Evolutionary conservation across 2,329 filamentous ascomycete genomes (phyloP), one percentile per base, ranked within the genome.

Genomic region (Colletotrichum sublineola): DNA sequence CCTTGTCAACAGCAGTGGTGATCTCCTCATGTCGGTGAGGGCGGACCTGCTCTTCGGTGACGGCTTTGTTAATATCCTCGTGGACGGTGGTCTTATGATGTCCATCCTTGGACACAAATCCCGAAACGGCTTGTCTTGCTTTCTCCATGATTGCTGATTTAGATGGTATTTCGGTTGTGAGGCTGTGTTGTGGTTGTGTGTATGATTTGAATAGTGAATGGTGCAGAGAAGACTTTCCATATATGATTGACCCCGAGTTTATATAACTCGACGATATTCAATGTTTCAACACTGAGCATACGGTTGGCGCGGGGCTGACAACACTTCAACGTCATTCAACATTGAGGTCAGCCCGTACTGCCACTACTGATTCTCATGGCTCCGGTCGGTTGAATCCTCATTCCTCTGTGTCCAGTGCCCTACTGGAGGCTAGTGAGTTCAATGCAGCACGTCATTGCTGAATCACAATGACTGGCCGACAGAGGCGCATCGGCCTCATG

Each of bases 21-120:
- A 89, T 76, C n/a, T 91, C 81, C 77, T 93, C 90, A 67, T 92
- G 90, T 52, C 86, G 80, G n/a, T 88, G 86, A 55, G 87, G 88
- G 71, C 84, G 87, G 56, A 93, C 80, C 1, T 85, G 84, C 81
- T 93, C 91, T 24, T 92, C 85, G 6, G 86, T 85, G 3, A 93
- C 86, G 15, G 88, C 87, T 0, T 88, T 87, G 52, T 88, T 86
- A 53, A 92, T 86, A 11, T 86, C 86, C 81, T 93, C 90, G 73
- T 93, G 88, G 5, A 94, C 90, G 18, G 88, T 91, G n/a, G 92
- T 94, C 77, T 92, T 89, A 76, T 93, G 87, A 74, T 93, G 88
- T 69, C 91, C 91, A 68, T 89, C 84, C 76, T 87, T 86, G 78
- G 81, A 84, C 76, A 92, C 86, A 83, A 93, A 91, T 78, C 87